phyloP scores from a whole-genome alignment of 2,329 filamentous ascomycete species.

The Exophiala xenobiotica region DNA sequence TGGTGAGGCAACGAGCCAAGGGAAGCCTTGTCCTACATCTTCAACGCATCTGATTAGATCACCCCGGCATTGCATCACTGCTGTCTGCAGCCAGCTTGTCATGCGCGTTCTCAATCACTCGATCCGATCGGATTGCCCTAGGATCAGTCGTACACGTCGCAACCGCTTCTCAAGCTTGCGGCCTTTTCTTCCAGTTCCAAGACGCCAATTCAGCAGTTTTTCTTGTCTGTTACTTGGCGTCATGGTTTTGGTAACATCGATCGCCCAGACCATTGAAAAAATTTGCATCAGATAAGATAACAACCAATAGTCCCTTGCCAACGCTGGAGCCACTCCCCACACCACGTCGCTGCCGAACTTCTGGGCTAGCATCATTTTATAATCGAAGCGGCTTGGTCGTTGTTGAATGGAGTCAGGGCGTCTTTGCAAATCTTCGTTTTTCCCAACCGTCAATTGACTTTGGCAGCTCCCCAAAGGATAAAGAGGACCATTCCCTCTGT shows the following conservation, averaged over 20 bases:
- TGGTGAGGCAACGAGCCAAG: too few species aligned
- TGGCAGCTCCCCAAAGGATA: too few species aligned
- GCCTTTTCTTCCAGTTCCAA: neutral
- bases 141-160: too few species aligned
- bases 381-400: too few species aligned
- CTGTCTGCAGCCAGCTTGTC: neutral
- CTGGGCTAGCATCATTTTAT: constrained; percentile 36
- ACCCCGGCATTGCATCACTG: neutral
- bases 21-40: too few species aligned
- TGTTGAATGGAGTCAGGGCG: too few species aligned
- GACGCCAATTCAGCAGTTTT: neutral
- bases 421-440: too few species aligned
- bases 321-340: neutral
- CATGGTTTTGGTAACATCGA: neutral
- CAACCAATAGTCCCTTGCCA: constrained; percentile 6
- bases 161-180: too few species aligned
- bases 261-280: constrained; percentile 1
- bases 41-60: constrained; percentile 4
- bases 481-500: too few species aligned
- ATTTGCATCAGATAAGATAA: constrained; percentile 19
- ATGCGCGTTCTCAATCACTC: neutral
- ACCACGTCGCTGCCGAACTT: constrained; percentile 49
- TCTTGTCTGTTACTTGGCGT: neutral
- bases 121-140: neutral
- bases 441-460: too few species aligned